Evolutionary conservation across 2,329 filamentous ascomycete genomes (phyloP).

Genomic region (Talaromyces sp.): DNA sequence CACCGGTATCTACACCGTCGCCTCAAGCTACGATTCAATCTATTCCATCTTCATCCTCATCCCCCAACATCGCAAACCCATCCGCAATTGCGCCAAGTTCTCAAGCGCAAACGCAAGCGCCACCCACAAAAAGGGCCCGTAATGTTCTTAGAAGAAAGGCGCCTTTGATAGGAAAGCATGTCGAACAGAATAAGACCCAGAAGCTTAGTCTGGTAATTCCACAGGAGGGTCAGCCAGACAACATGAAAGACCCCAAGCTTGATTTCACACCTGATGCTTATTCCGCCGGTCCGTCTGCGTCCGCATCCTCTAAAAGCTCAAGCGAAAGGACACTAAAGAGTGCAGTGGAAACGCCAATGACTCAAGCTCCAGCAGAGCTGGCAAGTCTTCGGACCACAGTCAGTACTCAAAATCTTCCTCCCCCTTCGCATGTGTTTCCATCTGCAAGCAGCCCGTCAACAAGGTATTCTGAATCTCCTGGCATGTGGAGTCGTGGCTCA

Average conservation of each 20-base stretch:
- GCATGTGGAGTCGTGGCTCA: conserved; percentile 51
- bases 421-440: conserved; percentile 41
- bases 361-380: conserved; percentile 40
- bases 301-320: conserved; percentile 17
- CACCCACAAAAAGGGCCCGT: conserved; percentile 31
- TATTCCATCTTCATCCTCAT: conserved; percentile 15
- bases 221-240: conserved; percentile 18
- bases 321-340: conserved; percentile 17
- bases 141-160: conserved; percentile 48
- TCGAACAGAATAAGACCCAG: conserved; percentile 24
- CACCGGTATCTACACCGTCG: conserved; percentile 17
- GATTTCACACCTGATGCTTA: conserved; percentile 13
- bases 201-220: conserved; percentile 39
- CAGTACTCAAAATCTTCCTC: conserved; percentile 40
- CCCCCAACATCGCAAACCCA: conserved; percentile 17
- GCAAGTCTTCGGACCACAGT: conserved; percentile 41
- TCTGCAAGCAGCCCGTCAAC: conserved; percentile 50
- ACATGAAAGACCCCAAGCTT: conserved; percentile 16
- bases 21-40: conserved; percentile 13
- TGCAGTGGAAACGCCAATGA: conserved; percentile 17
- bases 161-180: conserved; percentile 43
- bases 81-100: conserved; percentile 16
- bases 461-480: conserved; percentile 49
- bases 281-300: conserved; percentile 11
- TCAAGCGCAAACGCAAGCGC: conserved; percentile 12